Evolutionary conservation across 768 basidiomycete genomes (phyloP).

Genomic region (Naematelia aurantialba): DNA sequence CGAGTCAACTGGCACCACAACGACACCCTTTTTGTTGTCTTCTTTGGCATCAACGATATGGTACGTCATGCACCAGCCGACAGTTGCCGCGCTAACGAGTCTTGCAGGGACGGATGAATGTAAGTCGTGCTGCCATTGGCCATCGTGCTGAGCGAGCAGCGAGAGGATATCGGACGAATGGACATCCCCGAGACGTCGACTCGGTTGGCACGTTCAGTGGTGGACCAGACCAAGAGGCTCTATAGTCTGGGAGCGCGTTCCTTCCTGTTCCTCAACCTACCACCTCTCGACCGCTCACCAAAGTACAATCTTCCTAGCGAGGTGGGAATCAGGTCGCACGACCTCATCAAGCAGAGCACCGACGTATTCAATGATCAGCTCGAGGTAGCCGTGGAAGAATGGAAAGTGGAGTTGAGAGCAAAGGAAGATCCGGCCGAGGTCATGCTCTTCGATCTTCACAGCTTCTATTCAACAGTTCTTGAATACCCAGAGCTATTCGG

Average conservation of each 20-base stretch:
- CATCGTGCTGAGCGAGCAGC: background rate
- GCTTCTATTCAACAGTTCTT: background rate
- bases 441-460: slow-evolving; percentile 6
- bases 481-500: slow-evolving; percentile 8
- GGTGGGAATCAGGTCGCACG: background rate
- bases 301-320: slow-evolving; percentile 8
- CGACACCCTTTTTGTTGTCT: slow-evolving; percentile 18
- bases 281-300: slow-evolving; percentile 4
- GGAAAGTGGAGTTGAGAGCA: background rate
- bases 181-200: background rate
- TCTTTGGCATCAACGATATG: slow-evolving; percentile 26
- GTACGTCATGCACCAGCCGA: slow-evolving; percentile 4
- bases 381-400: background rate
- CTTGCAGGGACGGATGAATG: background rate
- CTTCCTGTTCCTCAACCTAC: slow-evolving; percentile 8
- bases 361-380: slow-evolving; percentile 1
- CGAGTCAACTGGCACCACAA: slow-evolving; percentile 16
- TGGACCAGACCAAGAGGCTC: background rate
- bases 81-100: background rate
- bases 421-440: background rate
- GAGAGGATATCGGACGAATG: background rate
- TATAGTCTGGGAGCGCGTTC: background rate
- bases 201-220: background rate
- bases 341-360: background rate
- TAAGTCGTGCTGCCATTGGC: background rate